Evolutionary conservation across 345 rosid species (phyloP), one percentile per base, ranked within the genome.

Genomic region (Ceriops tagal): DNA sequence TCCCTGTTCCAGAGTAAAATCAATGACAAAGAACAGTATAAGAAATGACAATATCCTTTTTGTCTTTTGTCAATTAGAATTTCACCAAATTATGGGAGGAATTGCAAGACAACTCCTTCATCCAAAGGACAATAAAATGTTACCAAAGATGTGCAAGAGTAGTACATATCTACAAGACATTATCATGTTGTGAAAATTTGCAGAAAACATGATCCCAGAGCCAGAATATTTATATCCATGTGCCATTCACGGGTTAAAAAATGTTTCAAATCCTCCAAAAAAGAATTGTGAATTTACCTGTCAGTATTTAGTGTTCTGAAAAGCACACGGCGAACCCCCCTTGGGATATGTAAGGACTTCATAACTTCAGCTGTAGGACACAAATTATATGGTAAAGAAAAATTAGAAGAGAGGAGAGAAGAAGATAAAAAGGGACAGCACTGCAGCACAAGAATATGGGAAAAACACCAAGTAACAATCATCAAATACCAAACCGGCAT

Each of bases 221-320:
- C 22, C 11, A 21, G 24, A n/a, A 27, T 3, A 35, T 34, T n/a
- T 61, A 21, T 39, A 37, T 39, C 52, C 65, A 66, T 32, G 2
- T 31, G 3, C 55, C 34, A 65, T 9, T 21, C 21, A 53, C 13
- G 61, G 69, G n/a, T 31, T 34, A 21, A 1, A 4, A 31, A 47
- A n/a, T 27, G 49, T 69, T 32, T 59, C 43, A 27, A 58, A 65
- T 20, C 16, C 37, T 37, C 43, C 43, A 11, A 39, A 39, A 39
- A 43, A 43, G 1, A 43, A 13, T 43, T 18, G 19, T 13, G 49
- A 28, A 13, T 62, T 65, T 62, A 90, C 97, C 88, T 88, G 73
- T 93, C 98, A 51, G 97, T 93, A 64, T 93, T 93, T 19, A 81
- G 65, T 7, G 98, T 91, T 80, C 96, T 84, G 71, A 93, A 93